phyloP scores from a whole-genome alignment of 345 rosid species.

The Sonneratia caseolaris region DNA sequence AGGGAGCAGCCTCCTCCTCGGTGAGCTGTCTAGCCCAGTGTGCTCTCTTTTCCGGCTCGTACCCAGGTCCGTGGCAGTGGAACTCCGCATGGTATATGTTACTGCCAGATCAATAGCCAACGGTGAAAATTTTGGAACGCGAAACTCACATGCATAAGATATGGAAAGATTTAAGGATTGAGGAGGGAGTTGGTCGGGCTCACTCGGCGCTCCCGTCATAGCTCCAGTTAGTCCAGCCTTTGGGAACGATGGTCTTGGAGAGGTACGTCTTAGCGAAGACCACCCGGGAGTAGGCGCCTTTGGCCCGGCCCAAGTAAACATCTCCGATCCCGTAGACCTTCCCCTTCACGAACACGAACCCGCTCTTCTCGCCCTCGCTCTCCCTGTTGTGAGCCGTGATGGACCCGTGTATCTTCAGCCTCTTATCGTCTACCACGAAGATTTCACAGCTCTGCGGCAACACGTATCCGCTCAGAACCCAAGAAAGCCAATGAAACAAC shows the following conservation, averaged over 20 bases:
- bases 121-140: background rate
- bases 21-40: conserved; percentile 63
- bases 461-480: background rate
- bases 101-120: conserved; percentile 19
- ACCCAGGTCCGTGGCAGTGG: conserved; percentile 68
- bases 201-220: conserved; percentile 47
- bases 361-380: conserved; percentile 34
- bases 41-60: conserved; percentile 29
- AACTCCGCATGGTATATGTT: conserved; percentile 63
- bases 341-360: conserved; percentile 63
- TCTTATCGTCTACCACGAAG: conserved; percentile 63
- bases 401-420: conserved; percentile 61
- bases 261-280: conserved; percentile 56
- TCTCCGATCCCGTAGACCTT: conserved; percentile 59
- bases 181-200: conserved; percentile 8
- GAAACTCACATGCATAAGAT: too few relatives aligned
- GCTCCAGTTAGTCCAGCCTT: conserved; percentile 91
- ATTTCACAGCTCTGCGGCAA: conserved; percentile 57
- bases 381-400: conserved; percentile 76
- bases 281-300: conserved; percentile 64
- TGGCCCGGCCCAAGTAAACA: conserved; percentile 69
- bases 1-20: conserved; percentile 42
- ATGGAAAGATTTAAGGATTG: background rate
- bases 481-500: background rate
- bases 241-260: conserved; percentile 55